A percentile compares a stretch with the other conserved stretches of the same genome.
Evolutionary conservation across 2,329 filamentous ascomycete genomes (phyloP).

Genomic region (Tolypocladium cylindrosporum): DNA sequence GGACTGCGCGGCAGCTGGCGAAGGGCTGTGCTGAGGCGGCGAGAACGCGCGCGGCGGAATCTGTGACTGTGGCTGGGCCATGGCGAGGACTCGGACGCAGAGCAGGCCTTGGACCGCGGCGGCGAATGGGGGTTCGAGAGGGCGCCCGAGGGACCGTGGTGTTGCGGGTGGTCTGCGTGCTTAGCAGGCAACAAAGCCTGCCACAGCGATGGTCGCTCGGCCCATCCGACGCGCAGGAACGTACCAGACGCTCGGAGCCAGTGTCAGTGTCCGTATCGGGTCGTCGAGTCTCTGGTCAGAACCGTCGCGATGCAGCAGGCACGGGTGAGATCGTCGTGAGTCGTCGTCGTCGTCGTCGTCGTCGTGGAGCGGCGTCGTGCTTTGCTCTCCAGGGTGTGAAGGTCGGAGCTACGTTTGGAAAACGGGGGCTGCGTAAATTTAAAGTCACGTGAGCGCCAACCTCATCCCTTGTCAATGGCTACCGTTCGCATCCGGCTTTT

Average conservation of each 20-base stretch:
- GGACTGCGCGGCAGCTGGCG: slow-evolving; percentile 46
- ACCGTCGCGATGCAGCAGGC: slow-evolving; percentile 7
- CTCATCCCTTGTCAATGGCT: not conserved
- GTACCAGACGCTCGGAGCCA: slow-evolving; percentile 1
- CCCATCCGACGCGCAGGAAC: slow-evolving; percentile 32
- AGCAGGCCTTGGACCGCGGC: not conserved
- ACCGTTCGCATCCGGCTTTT: not conserved
- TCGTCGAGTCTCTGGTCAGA: not conserved
- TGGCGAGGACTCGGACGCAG: slow-evolving; percentile 13
- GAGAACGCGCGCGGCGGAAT: slow-evolving; percentile 48
- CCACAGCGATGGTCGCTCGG: slow-evolving; percentile 31
- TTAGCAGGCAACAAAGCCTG: slow-evolving; percentile 41
- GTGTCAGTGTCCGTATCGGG: not conserved
- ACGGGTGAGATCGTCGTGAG: slow-evolving; percentile 10
- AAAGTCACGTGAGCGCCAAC: slow-evolving; percentile 29
- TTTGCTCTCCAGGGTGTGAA: slow-evolving; percentile 15
- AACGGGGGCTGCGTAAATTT: slow-evolving; percentile 28
- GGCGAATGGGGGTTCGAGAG: slow-evolving; percentile 4
- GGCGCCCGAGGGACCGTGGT: not conserved
- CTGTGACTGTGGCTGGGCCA: slow-evolving; percentile 51
- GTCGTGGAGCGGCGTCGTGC: slow-evolving; percentile 14
- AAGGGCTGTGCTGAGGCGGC: slow-evolving; percentile 50
- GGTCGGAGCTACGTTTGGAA: slow-evolving; percentile 18
- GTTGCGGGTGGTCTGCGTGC: slow-evolving; percentile 9
- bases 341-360: slow-evolving; percentile 7